Base-by-base conservation (phyloP, 345 rosid genomes). In the Eucalyptus curtisii region DNA sequence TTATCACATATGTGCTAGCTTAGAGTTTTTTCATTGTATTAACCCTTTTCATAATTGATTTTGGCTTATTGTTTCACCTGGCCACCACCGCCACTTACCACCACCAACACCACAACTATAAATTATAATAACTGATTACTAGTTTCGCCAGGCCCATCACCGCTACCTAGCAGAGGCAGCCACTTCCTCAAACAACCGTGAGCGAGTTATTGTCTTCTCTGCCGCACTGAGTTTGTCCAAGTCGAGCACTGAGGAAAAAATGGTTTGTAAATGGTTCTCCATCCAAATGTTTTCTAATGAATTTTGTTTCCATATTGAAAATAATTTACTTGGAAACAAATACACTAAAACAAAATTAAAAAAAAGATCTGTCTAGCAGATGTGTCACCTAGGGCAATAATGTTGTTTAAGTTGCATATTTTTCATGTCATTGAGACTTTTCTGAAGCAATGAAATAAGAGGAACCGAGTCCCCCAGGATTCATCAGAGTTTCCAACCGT, bases 161-260 rank as follows among this genome's bases (percentile, higher is more conserved):
- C 68, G 31, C 68, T 7, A 30, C 68, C 68, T 61, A 0, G 68
- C 31, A 30, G 31, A 61, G 68, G 33, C 61, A 55, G 61, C 17
- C 68, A 30, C 68, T 61, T 3, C 68, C 68, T 61, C 33, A 27
- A 27, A 27, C 31, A 61, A 61, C 68, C 0, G 68, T 61, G 33
- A 27, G 68, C 31, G 7, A 59, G 68, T 27, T 31, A 27, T 27
- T 27, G 68, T 59, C 68, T 59, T 59, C 31, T 59, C 68, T 0
- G 68, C 31, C 1, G 14, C 13, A 4, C 1, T 59, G 0, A 27
- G 15, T 24, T 61, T 61, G 0, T 61, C 68, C 8, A 61, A 61
- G 68, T 61, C 31, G 68, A 61, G 68, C 68, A 61, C 68, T 27
- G 33, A 27, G 68, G 68, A 61, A 30, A 61, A 61, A 61, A 61